Evolutionary conservation across 2,329 filamentous ascomycete species (phyloP).

Genomic region (Colletotrichum scovillei): DNA sequence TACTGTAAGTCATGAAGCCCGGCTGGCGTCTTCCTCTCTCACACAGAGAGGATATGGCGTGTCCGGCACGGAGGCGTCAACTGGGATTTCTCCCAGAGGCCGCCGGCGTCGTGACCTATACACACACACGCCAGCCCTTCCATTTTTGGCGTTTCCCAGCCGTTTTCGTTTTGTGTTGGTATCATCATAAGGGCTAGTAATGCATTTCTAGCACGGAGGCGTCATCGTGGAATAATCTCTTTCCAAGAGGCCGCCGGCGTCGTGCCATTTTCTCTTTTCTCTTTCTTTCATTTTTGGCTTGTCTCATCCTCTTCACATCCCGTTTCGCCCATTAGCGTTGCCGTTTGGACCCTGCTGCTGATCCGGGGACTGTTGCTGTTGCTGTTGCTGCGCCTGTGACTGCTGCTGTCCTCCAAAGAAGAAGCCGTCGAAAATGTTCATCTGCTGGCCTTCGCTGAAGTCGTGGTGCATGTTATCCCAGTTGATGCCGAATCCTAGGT

Average conservation of each 20-base stretch:
- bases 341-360: slow-evolving; percentile 34
- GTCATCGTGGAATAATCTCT: not conserved
- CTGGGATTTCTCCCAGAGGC: not conserved
- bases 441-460: slow-evolving; percentile 67
- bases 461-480: slow-evolving; percentile 73
- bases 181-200: not conserved
- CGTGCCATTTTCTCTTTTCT: not conserved
- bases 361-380: not conserved
- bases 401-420: slow-evolving; percentile 71
- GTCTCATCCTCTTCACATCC: not conserved
- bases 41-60: not conserved
- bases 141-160: not conserved
- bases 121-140: not conserved
- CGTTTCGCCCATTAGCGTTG: not conserved
- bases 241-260: not conserved
- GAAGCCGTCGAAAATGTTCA: slow-evolving; percentile 79
- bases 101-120: not conserved
- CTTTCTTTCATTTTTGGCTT: not conserved
- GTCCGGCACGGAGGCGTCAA: not conserved
- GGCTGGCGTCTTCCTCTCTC: not conserved
- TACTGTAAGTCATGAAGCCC: not conserved
- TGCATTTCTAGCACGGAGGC: not conserved
- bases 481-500: slow-evolving; percentile 75
- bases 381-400: slow-evolving; percentile 19
- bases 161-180: not conserved